phyloP scores from a whole-genome alignment of 2,329 filamentous ascomycete species.

The Fusarium neocosmosporiellum region DNA sequence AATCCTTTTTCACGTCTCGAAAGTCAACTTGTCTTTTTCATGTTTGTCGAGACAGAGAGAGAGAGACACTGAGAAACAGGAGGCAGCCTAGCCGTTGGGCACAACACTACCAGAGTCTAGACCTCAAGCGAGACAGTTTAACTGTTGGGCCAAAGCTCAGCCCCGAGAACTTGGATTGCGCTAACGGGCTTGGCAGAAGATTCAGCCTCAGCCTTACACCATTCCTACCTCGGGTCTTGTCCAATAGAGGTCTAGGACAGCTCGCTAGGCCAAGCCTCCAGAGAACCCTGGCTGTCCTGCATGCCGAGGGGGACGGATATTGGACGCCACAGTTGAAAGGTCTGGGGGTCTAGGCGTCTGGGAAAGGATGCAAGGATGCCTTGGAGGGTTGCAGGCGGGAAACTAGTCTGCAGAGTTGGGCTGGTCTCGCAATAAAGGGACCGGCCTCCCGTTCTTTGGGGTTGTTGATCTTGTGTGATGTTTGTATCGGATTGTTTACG shows the following conservation, averaged over 20 bases:
- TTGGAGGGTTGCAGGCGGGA: background rate
- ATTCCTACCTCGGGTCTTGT: background rate
- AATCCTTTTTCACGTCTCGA: background rate
- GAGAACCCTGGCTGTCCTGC: background rate
- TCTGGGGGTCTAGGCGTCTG: background rate
- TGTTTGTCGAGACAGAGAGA: background rate
- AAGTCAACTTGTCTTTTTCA: background rate
- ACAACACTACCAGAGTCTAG: background rate
- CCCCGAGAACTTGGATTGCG: background rate
- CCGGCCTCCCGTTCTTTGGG: background rate
- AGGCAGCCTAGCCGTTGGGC: background rate
- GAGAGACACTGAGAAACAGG: too few relatives aligned
- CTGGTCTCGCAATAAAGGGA: background rate
- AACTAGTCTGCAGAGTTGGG: background rate
- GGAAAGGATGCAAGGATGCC: background rate
- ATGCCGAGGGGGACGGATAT: background rate
- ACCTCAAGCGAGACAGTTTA: background rate
- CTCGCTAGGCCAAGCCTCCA: background rate
- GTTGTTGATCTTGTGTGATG: background rate
- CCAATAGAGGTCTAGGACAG: background rate
- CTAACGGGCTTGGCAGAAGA: background rate
- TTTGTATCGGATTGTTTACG: background rate
- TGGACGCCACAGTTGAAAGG: background rate
- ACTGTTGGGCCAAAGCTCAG: background rate
- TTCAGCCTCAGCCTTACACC: constrained; percentile 5